Conservation (phyloP, 139 green algal species). For the Coelastrella sp. region DNA sequence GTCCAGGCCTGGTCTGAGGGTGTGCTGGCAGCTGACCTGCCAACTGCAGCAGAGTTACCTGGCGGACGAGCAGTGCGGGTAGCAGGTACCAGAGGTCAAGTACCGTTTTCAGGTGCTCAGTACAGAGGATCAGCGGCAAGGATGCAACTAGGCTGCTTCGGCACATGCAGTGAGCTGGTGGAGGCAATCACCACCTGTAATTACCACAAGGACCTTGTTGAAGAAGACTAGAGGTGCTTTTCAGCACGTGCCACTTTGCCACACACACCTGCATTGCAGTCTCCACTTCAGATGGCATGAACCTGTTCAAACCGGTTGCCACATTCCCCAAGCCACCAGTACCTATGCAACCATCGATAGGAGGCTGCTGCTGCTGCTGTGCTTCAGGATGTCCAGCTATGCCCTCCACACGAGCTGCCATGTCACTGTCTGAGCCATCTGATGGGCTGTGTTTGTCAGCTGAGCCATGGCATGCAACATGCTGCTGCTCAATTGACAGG, state of each 20-base stretch:
- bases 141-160: background rate
- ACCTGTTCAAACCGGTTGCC: background rate
- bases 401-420: too few relatives aligned
- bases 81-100: background rate
- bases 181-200: background rate
- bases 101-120: too few relatives aligned
- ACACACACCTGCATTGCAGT: background rate
- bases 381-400: too few relatives aligned
- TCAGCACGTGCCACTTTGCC: background rate
- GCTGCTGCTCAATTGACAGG: background rate
- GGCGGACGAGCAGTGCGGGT: background rate
- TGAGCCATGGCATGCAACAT: background rate
- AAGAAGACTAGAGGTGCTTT: background rate
- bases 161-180: background rate
- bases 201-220: background rate
- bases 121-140: too few relatives aligned
- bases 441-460: background rate
- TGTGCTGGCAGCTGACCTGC: conserved; percentile 15
- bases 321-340: background rate
- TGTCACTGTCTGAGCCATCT: too few relatives aligned
- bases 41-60: conserved; percentile 26
- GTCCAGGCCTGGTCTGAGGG: conserved; percentile 1
- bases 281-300: background rate
- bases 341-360: background rate
- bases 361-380: conserved; percentile 2